Evolutionary conservation across 345 rosid genomes (phyloP).

Genomic region (Eutrema japonicum): DNA sequence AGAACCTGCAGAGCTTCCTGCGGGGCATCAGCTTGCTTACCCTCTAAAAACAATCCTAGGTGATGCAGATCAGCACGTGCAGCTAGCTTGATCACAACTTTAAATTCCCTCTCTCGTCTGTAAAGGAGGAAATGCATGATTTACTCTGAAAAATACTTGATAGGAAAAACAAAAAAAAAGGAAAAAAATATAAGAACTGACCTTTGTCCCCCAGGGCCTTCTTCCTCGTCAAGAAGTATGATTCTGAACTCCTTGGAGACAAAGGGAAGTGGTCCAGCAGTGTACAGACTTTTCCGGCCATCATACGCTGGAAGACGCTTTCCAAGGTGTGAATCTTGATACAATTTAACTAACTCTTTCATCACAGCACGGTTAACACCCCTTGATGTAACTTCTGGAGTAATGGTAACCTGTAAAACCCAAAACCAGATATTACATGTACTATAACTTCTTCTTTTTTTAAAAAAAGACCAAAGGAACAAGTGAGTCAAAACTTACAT

Average conservation of each 20-base stretch:
- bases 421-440: conserved; percentile 12
- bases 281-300: conserved; percentile 89
- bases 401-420: conserved; percentile 66
- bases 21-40: conserved; percentile 92
- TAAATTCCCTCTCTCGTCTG: conserved; percentile 81
- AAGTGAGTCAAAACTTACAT: conserved; percentile 53
- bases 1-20: conserved; percentile 99
- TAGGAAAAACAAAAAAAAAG: neutral
- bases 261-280: conserved; percentile 94
- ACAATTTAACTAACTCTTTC: conserved; percentile 61
- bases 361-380: conserved; percentile 91
- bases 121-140: conserved; percentile 8
- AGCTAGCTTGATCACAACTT: conserved; percentile 74
- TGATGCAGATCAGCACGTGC: conserved; percentile 95
- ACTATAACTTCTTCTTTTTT: neutral
- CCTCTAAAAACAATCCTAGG: conserved; percentile 79
- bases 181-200: conserved; percentile 23
- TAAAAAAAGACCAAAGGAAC: neutral
- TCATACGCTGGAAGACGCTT: conserved; percentile 94
- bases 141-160: neutral
- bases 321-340: conserved; percentile 81
- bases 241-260: conserved; percentile 73
- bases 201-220: conserved; percentile 81
- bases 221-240: conserved; percentile 78
- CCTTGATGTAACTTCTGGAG: conserved; percentile 77